A percentile compares a stretch with the other conserved stretches of the same genome.
Conservation (phyloP, 306 rosid genomes). For the Trichosanthes cucumerina region DNA sequence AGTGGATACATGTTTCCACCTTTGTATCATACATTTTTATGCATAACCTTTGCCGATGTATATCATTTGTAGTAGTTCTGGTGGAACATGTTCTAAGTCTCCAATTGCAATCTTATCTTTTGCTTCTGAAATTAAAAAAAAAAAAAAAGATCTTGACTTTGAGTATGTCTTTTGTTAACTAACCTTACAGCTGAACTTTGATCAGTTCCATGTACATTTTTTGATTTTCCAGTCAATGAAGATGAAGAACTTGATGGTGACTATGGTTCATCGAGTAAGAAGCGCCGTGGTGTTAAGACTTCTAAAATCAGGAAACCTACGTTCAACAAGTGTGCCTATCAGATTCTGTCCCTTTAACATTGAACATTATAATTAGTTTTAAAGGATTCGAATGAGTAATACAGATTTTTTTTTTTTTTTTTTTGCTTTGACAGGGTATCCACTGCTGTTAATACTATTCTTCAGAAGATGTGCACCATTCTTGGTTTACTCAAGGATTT, state of each 20-base stretch:
- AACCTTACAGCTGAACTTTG: background rate
- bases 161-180: background rate
- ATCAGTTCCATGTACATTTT: background rate
- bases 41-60: background rate
- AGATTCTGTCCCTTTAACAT: constrained; percentile 7
- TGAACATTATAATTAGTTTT: background rate
- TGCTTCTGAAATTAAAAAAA: background rate
- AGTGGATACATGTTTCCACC: background rate
- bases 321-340: constrained; percentile 51
- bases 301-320: constrained; percentile 54
- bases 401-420: background rate
- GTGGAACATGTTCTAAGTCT: background rate
- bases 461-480: constrained; percentile 94
- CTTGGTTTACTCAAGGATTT: constrained; percentile 85
- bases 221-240: constrained; percentile 48
- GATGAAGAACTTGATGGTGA: constrained; percentile 66
- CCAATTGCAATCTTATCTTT: background rate
- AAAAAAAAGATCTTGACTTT: background rate
- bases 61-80: background rate
- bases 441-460: constrained; percentile 64
- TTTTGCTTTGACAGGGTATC: constrained; percentile 56
- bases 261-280: constrained; percentile 76
- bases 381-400: background rate
- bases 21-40: background rate
- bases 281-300: constrained; percentile 60